Evolutionary conservation across 1,284 basidiomycete species (phyloP).

Genomic region (Cutaneotrichosporon cavernicola): DNA sequence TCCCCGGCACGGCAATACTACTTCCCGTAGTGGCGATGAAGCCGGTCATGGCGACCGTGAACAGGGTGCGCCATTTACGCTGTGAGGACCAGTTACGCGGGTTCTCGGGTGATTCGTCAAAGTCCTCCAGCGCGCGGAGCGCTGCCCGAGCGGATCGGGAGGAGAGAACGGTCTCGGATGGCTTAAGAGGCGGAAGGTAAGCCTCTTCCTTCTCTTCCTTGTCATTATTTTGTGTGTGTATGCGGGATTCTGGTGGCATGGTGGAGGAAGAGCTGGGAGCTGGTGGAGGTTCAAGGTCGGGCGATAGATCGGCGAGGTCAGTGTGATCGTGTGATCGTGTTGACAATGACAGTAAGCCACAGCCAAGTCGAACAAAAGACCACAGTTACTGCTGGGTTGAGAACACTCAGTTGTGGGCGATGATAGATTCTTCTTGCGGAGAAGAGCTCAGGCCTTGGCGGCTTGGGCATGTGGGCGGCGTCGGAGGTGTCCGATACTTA

Average conservation of each 20-base stretch:
- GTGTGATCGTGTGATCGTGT: too few relatives aligned
- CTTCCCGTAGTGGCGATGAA: conserved; percentile 49
- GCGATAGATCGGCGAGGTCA: too few relatives aligned
- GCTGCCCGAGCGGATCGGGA: conserved; percentile 32
- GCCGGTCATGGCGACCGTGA: conserved; percentile 45
- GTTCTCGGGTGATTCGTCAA: conserved; percentile 36
- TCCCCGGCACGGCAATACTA: conserved; percentile 46
- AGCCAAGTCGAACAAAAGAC: too few relatives aligned
- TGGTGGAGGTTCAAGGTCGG: too few relatives aligned
- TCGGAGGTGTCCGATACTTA: not conserved
- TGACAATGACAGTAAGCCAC: too few relatives aligned
- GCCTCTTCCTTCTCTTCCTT: not conserved
- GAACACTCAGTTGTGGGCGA: too few relatives aligned
- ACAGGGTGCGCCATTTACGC: conserved; percentile 38
- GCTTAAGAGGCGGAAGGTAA: conserved; percentile 17
- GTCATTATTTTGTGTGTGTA: not conserved
- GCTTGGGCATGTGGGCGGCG: not conserved
- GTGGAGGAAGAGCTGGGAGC: too few relatives aligned
- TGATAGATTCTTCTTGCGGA: too few relatives aligned
- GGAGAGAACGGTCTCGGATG: conserved; percentile 24
- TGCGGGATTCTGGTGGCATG: too few relatives aligned
- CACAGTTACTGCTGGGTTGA: too few relatives aligned
- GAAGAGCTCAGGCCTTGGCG: not conserved
- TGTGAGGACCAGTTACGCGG: conserved; percentile 42
- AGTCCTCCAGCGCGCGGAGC: conserved; percentile 31